Percentiles rank a stretch among this genome's conserved stretches.
Conservation (phyloP, 2,329 filamentous ascomycete genomes). For the Bimuria novae-zelandiae region DNA sequence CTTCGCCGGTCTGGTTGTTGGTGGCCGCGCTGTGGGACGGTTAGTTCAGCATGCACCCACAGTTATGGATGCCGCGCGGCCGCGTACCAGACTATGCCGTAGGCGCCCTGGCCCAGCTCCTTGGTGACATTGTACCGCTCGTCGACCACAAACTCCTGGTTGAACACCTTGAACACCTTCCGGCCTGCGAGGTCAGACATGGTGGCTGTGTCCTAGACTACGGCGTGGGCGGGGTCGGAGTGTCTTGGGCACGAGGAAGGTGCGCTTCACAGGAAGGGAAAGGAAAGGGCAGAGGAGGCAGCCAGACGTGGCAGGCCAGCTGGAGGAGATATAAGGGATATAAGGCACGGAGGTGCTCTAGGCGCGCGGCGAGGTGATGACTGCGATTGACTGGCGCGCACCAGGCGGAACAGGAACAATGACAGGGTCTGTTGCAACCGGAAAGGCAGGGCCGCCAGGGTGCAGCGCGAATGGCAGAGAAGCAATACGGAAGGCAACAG, state of each 20-base stretch:
- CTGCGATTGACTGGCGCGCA: conserved; percentile 22
- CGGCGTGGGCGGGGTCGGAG: conserved; percentile 4
- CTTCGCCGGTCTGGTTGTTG: conserved; percentile 87
- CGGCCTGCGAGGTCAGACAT: conserved; percentile 70
- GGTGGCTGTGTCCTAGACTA: conserved; percentile 11
- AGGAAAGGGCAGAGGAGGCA: conserved; percentile 5
- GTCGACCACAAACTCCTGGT: conserved; percentile 98
- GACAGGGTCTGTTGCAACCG: conserved; percentile 26
- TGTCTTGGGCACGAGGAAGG: conserved; percentile 1
- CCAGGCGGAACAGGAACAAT: conserved; percentile 20
- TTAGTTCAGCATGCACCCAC: conserved; percentile 24
- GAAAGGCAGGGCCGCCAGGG: conserved; percentile 17
- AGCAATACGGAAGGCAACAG: conserved; percentile 12
- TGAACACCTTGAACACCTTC: conserved; percentile 77
- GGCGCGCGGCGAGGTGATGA: conserved; percentile 38
- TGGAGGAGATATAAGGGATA: conserved; percentile 29
- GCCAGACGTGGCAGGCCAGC: conserved; percentile 20
- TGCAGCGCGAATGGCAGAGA: conserved; percentile 21
- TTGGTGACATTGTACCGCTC: conserved; percentile 98
- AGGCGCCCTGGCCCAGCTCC: conserved; percentile 96
- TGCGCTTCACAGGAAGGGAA: neutral
- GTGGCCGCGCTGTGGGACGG: conserved; percentile 73
- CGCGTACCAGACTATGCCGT: conserved; percentile 93
- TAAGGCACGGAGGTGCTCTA: conserved; percentile 23
- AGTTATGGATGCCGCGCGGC: conserved; percentile 2